These are phyloP conservation scores for Pholiota conissans DNA, from an alignment of 768 basidiomycete species.

Conservation along the genomic window DNA sequence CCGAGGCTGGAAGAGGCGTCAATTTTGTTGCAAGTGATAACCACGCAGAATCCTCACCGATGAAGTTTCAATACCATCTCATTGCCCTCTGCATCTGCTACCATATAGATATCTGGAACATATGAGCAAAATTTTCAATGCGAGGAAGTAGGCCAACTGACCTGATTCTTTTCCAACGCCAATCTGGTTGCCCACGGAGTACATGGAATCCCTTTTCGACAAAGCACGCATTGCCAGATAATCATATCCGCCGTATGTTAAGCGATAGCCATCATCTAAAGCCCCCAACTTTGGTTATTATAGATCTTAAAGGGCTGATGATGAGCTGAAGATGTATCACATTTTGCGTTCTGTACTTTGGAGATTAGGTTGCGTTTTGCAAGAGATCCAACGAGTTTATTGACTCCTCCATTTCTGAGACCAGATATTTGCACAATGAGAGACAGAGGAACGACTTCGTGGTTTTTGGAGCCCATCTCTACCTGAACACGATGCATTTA, in stretches of 20 bases:
- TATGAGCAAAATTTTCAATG: background rate
- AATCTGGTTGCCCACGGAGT: conserved; percentile 95
- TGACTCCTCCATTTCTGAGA: conserved; percentile 89
- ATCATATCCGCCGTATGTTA: conserved; percentile 99
- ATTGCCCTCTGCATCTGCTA: conserved; percentile 80
- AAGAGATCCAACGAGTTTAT: conserved; percentile 86
- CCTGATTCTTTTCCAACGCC: conserved; percentile 99
- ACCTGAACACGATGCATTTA: conserved; percentile 51
- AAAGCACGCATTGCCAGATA: conserved; percentile 92
- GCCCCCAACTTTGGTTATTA: conserved; percentile 7
- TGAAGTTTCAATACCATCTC: conserved; percentile 94
- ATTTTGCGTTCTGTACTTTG: conserved; percentile 89
- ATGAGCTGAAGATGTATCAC: conserved; percentile 38
- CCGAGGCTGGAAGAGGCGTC: conserved; percentile 63
- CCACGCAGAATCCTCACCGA: conserved; percentile 50
- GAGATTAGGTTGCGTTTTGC: conserved; percentile 92
- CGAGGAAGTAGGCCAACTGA: conserved; percentile 29
- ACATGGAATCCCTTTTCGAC: conserved; percentile 85
- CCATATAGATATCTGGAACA: conserved; percentile 79
- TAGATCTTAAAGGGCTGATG: background rate
- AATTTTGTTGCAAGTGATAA: background rate
- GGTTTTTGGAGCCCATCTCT: conserved; percentile 98
- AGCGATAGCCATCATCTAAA: conserved; percentile 92
- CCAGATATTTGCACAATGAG: conserved; percentile 93
- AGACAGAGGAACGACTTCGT: conserved; percentile 88